A percentile compares a stretch with the other conserved stretches of the same genome.
Conservation (phyloP, 208 protist genomes). For the Leishmania martiniquensis region DNA sequence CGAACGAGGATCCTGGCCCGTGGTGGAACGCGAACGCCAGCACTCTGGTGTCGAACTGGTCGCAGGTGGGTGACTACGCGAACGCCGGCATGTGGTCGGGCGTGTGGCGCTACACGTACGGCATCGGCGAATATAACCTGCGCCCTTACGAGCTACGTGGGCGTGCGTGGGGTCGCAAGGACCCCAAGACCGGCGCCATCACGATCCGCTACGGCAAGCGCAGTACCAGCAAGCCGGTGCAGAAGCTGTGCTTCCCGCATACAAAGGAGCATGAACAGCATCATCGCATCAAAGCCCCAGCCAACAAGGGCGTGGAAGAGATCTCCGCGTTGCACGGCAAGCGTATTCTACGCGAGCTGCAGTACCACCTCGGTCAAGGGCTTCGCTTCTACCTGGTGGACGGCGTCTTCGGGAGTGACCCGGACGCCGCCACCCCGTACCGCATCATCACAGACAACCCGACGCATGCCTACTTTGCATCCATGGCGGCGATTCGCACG, state of each 20-base stretch:
- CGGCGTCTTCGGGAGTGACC: slow-evolving; percentile 85
- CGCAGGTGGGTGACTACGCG: slow-evolving; percentile 89
- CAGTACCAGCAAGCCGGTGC: slow-evolving; percentile 33
- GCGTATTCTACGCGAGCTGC: slow-evolving; percentile 85
- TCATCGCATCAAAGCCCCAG: slow-evolving; percentile 76
- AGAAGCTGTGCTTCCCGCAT: slow-evolving; percentile 78
- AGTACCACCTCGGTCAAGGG: slow-evolving; percentile 90
- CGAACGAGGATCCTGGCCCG: slow-evolving; percentile 87
- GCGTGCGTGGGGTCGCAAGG: slow-evolving; percentile 73
- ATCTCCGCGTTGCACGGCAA: slow-evolving; percentile 81
- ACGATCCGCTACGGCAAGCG: slow-evolving; percentile 51
- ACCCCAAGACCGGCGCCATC: slow-evolving; percentile 59
- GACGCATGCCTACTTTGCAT: slow-evolving; percentile 84
- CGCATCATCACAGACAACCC: slow-evolving; percentile 92
- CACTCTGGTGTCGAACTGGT: slow-evolving; percentile 85
- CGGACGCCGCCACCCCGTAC: slow-evolving; percentile 75
- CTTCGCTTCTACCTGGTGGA: slow-evolving; percentile 91
- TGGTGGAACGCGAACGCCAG: slow-evolving; percentile 91
- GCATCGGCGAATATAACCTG: slow-evolving; percentile 87
- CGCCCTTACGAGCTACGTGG: slow-evolving; percentile 77
- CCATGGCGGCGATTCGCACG: slow-evolving; percentile 79
- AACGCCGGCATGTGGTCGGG: slow-evolving; percentile 91
- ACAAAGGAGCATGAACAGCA: slow-evolving; percentile 85
- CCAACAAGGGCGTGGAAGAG: slow-evolving; percentile 52
- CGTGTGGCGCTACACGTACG: slow-evolving; percentile 91